A percentile compares a stretch with the other conserved stretches of the same genome.
phyloP scores from a whole-genome alignment of 192 early-diverging fungal genomes.

The Cetraspora pellucida region DNA sequence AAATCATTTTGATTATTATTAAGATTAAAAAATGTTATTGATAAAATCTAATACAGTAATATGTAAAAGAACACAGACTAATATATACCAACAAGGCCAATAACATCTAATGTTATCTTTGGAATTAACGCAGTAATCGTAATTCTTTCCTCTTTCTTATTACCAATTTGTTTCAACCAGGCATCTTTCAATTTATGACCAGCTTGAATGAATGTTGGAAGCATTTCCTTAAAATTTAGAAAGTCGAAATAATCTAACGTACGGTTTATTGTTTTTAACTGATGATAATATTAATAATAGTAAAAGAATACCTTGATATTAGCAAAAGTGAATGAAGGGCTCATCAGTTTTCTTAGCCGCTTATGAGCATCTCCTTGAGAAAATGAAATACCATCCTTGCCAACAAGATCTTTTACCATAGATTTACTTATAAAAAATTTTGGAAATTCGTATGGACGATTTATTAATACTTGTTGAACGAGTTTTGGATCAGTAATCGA shows the following conservation, averaged over 20 bases:
- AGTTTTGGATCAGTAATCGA: constrained; percentile 53
- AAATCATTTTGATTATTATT: background rate
- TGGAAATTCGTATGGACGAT: constrained; percentile 49
- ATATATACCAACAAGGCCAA: constrained; percentile 49
- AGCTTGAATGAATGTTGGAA: constrained; percentile 39
- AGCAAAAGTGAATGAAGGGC: constrained; percentile 59
- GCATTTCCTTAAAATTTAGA: constrained; percentile 25
- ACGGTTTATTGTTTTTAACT: background rate
- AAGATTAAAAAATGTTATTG: background rate
- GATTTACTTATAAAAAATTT: constrained; percentile 46
- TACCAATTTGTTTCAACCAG: constrained; percentile 44
- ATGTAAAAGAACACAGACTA: too few relatives aligned
- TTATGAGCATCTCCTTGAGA: constrained; percentile 55
- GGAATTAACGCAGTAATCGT: constrained; percentile 44
- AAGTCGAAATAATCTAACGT: background rate
- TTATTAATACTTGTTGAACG: constrained; percentile 48
- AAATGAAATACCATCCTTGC: constrained; percentile 54
- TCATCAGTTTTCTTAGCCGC: constrained; percentile 58
- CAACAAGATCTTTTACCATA: constrained; percentile 42
- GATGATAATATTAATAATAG: too few relatives aligned
- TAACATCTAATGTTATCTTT: constrained; percentile 50
- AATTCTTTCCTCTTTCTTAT: constrained; percentile 43
- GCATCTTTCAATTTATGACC: constrained; percentile 38
- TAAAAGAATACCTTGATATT: too few relatives aligned
- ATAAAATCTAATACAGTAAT: background rate